Conservation (phyloP, 2,329 filamentous ascomycete genomes). For the Helminthosporium solani region DNA sequence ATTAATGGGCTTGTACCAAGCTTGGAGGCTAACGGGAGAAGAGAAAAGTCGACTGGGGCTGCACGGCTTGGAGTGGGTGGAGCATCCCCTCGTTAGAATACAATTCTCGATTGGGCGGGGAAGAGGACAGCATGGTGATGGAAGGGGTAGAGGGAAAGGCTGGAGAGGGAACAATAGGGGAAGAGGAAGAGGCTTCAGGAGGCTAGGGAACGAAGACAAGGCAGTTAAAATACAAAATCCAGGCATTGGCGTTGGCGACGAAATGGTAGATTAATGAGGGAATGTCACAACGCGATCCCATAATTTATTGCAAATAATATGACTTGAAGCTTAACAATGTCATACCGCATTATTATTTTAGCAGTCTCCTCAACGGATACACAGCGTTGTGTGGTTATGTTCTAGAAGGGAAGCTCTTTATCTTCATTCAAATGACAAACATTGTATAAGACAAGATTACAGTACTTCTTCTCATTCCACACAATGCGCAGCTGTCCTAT, state of each 20-base stretch:
- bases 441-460: background rate
- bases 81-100: slow-evolving; percentile 53
- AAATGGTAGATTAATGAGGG: background rate
- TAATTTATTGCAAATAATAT: too few relatives aligned
- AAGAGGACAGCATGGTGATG: slow-evolving; percentile 13
- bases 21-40: slow-evolving; percentile 63
- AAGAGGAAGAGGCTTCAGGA: slow-evolving; percentile 9
- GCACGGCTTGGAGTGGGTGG: slow-evolving; percentile 62
- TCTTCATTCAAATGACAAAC: background rate
- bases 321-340: too few relatives aligned
- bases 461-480: background rate
- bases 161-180: slow-evolving; percentile 10
- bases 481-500: background rate
- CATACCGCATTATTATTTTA: too few relatives aligned
- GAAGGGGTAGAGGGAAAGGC: slow-evolving; percentile 16
- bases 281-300: too few relatives aligned
- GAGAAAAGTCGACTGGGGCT: slow-evolving; percentile 61
- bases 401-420: background rate
- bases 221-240: slow-evolving; percentile 1
- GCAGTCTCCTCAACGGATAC: background rate
- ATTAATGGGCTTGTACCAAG: slow-evolving; percentile 65
- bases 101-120: slow-evolving; percentile 41
- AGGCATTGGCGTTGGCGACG: background rate
- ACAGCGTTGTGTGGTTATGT: background rate
- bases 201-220: slow-evolving; percentile 12